These are phyloP conservation scores for Leccinum fibrillosum DNA, from an alignment of 768 basidiomycete genomes.

Conservation along the genomic window DNA sequence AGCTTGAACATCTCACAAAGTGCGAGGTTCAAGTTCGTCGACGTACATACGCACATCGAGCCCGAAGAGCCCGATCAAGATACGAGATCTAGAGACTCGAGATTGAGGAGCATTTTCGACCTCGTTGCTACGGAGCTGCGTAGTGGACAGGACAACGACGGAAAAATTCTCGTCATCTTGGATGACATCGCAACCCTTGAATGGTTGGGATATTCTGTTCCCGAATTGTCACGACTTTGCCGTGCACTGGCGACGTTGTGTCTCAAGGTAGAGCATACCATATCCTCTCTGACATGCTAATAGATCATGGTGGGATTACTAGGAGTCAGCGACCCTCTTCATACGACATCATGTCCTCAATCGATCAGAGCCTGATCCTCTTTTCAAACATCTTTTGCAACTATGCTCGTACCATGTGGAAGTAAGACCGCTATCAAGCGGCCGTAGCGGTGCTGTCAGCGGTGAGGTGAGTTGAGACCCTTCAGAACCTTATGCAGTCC, in stretches of 20 bases:
- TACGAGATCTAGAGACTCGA: constrained; percentile 5
- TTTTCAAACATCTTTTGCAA: constrained; percentile 58
- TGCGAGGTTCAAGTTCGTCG: constrained; percentile 50
- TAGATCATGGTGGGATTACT: neutral
- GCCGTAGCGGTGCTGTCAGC: constrained; percentile 72
- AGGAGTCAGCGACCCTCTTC: constrained; percentile 55
- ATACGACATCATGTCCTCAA: constrained; percentile 62
- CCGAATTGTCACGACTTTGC: constrained; percentile 53
- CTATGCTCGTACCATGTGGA: constrained; percentile 69
- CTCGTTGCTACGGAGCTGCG: constrained; percentile 30
- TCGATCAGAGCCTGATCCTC: constrained; percentile 53
- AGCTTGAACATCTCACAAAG: constrained; percentile 35
- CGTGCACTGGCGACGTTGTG: constrained; percentile 60
- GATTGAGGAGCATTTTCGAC: constrained; percentile 36
- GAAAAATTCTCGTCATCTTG: constrained; percentile 51
- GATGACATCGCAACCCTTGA: constrained; percentile 67
- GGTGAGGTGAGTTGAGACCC: constrained; percentile 54
- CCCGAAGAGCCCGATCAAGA: constrained; percentile 6
- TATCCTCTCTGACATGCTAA: neutral
- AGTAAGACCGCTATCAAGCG: constrained; percentile 67
- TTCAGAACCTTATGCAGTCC: neutral
- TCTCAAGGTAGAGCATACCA: constrained; percentile 41
- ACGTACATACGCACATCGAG: constrained; percentile 41
- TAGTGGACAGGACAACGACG: constrained; percentile 3
- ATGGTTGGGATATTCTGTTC: constrained; percentile 60